Evolutionary conservation across 2,329 filamentous ascomycete species (phyloP), one percentile per base, ranked within the genome.

Genomic region (Chaetomium sp.): DNA sequence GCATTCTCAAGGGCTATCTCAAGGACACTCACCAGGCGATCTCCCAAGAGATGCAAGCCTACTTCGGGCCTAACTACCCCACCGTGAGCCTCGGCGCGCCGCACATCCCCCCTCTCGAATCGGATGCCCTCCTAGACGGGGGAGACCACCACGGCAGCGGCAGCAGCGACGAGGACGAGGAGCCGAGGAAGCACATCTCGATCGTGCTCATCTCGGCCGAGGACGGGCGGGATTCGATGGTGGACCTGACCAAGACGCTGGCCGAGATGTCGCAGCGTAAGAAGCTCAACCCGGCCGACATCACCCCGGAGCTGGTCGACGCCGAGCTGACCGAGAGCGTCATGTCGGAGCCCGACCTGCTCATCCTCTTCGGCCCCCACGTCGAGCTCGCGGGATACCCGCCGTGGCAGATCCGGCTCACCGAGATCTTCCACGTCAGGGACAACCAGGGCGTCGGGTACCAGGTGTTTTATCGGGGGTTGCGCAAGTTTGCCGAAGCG

Each of bases 381-480:
- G 87, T 98, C 61, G 89, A 93, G 75, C 79, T 99, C 53, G 89
- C 92, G 61, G 93, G 95, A 10, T 99, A 98, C 75, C 95, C 95
- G 10, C 95, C 95, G 0, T 99, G 95, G 95, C 95, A 97, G 78
- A 85, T 98, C 67, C 86, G 95, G 51, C 80, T 99, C 74, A 97
- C 93, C 0, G 95, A 99, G 81, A 97, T 99, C 64, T 97, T 93
- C 76, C 86, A 88, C 72, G 80, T 91, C 13, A 84, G 85, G 63
- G 90, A 93, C 74, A 92, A 92, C 75, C 85, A 90, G 68, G 88
- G 88, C 1, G 93, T 99, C 21, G 93, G 93, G 53, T 99, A 99
- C 77, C 93, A 97, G 74, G 90, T 96, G 33, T 99, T 98, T 76
- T 81, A 98, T 69, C 85, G 89, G 68, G 94, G 90, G 0, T 79